Evolutionary conservation across 805 yeast species (phyloP), one percentile per base, ranked within the genome.

Genomic region (Schwanniomyces yamadae): DNA sequence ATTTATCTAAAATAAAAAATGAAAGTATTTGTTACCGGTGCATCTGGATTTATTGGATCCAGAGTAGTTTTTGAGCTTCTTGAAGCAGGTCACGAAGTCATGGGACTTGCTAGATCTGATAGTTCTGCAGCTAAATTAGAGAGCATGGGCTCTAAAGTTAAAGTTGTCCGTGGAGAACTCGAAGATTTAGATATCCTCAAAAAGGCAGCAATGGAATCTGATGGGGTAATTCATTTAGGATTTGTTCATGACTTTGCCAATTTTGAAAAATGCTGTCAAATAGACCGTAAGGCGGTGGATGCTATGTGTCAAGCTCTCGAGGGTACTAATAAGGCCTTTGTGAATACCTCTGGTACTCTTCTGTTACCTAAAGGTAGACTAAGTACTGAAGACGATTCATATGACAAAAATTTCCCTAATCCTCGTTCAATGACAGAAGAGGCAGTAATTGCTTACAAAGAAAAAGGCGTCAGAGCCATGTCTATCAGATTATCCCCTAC

Each of bases 171-270:
- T 12, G 73, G 73, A 15, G 50, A 41, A 8, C 40, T 68, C 3
- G 40, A 41, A 11, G 57, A 55, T 27, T 20, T 51, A 2, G 66
- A 62, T 0, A 24, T 46, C 2, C 46, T 69, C 10, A 46, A 36
- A 15, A 41, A 53, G 28, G 59, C 48, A 4, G 58, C 64, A 9
- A 17, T 36, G 6, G 49, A 48, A 29, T 34, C 57, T 6, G 74
- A 69, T 36, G 72, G 58, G 6, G 59, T 61, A 10, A 31, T 64
- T n/a, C 72, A 66, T 36, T 39, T 62, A 26, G 74, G 59, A 1
- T 66, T 57, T 41, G 41, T 49, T 18, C 63, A 60, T 39, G 63
- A 63, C 33, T 60, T 55, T 34, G 14, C 38, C 4, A 42, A 53
- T 9, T 45, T 39, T 23, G 45, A 29, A 2, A 31, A 47, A n/a